Evolutionary conservation across 805 yeast species (phyloP), one percentile per base, ranked within the genome.

Genomic region (Starmerella vaccinii): DNA sequence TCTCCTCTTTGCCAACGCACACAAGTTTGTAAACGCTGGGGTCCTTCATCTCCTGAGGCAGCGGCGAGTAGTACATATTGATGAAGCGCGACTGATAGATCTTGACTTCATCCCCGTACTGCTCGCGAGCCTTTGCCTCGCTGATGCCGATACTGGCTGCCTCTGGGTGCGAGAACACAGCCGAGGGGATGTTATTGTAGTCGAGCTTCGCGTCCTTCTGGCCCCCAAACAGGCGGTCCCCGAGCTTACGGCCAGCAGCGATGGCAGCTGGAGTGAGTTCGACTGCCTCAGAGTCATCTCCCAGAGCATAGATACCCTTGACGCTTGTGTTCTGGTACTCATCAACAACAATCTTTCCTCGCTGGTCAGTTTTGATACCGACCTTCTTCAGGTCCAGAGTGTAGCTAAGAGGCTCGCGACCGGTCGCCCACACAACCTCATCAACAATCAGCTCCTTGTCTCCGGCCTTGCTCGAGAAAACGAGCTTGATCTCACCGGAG

Each of bases 241-340:
- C 78, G 59, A 92, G 76, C 66, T 80, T 85, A 69, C 99, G 82
- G 54, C 99, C 99, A 9, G 98, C 89, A 33, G 98, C 97, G 71
- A 92, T 92, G 34, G 98, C 98, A 40, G 88, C 97, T 8, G 99
- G 99, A 2, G 99, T 92, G 61, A 92, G 76, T 72, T 92, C 97
- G 41, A 85, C 83, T 27, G 84, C 80, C 55, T 96, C 97, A 40
- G 85, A 83, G 53, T 90, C 94, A 67, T 92, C 99, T 63, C 99
- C 99, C 42, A 92, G 71, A 1, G 98, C 82, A 65, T 76, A 86
- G 57, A 92, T 74, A 65, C 79, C 76, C 50, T 77, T 71, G 57
- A 83, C 76, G 46, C 78, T 73, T 8, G 97, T 83, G 63, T 80
- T 77, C 74, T 92, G 97, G 69, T 71, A 90, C 69, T 87, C 96